phyloP scores from a whole-genome alignment of 768 basidiomycete species.

The Phanerochaete carnosa region DNA sequence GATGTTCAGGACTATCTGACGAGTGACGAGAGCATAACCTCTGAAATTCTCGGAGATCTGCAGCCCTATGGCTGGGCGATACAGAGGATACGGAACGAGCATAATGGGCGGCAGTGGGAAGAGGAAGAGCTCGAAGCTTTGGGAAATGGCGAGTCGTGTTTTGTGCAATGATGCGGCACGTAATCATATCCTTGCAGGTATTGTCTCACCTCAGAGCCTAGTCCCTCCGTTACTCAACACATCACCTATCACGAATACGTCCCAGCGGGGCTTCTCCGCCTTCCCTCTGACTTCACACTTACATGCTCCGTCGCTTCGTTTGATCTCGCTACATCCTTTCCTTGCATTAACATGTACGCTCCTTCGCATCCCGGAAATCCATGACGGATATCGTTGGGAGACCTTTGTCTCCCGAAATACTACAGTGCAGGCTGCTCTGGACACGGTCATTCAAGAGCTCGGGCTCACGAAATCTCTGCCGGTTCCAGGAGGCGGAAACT shows the following conservation, averaged over 20 bases:
- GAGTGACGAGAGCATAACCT: slow-evolving; percentile 43
- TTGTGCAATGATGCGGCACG: slow-evolving; percentile 3
- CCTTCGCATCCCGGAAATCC: slow-evolving; percentile 70
- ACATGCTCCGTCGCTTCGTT: slow-evolving; percentile 61
- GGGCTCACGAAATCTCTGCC: slow-evolving; percentile 66
- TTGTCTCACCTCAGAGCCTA: slow-evolving; percentile 39
- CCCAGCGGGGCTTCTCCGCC: slow-evolving; percentile 59
- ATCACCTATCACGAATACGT: slow-evolving; percentile 29
- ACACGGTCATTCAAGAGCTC: slow-evolving; percentile 54
- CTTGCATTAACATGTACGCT: slow-evolving; percentile 55
- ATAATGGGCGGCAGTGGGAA: slow-evolving; percentile 62
- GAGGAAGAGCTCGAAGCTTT: slow-evolving; percentile 65
- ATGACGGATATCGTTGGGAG: slow-evolving; percentile 67
- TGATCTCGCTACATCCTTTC: slow-evolving; percentile 66
- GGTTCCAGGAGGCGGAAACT: slow-evolving; percentile 59
- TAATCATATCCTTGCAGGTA: slow-evolving; percentile 35
- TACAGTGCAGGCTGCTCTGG: slow-evolving; percentile 53
- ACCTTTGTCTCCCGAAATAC: slow-evolving; percentile 59
- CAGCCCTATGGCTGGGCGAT: slow-evolving; percentile 65
- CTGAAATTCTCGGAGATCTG: slow-evolving; percentile 55
- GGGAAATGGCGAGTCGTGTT: slow-evolving; percentile 49
- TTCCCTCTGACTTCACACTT: slow-evolving; percentile 69
- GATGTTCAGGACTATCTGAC: slow-evolving; percentile 57
- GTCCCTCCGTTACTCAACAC: slow-evolving; percentile 53
- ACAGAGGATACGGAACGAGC: slow-evolving; percentile 59